These are phyloP conservation scores for Yamadazyma takamatsuzukensis DNA, from an alignment of 805 yeast species.

Conservation along the genomic window DNA sequence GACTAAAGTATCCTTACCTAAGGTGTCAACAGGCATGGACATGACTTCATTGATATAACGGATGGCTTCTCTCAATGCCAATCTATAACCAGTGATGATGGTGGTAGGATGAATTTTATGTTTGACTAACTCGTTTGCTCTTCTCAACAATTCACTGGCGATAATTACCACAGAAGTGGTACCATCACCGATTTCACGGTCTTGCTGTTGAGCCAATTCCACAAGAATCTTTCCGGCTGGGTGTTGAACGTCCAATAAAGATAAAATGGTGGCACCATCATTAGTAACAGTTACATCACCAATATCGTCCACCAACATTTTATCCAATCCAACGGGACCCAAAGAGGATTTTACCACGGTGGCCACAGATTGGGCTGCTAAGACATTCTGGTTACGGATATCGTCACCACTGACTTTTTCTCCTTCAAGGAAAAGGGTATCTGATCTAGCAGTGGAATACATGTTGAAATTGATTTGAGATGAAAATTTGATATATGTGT, in stretches of 20 bases:
- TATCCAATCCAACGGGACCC: conserved; percentile 98
- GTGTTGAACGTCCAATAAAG: conserved; percentile 91
- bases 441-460: conserved; percentile 81
- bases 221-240: conserved; percentile 98
- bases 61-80: conserved; percentile 88
- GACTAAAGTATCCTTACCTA: conserved; percentile 80
- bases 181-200: conserved; percentile 97
- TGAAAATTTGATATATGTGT: too few relatives aligned
- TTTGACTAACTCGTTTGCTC: conserved; percentile 91
- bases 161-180: conserved; percentile 96
- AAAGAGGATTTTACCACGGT: conserved; percentile 85
- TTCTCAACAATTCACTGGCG: conserved; percentile 85
- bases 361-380: conserved; percentile 87
- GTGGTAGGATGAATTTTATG: conserved; percentile 97
- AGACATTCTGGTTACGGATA: conserved; percentile 90
- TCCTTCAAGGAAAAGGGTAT: conserved; percentile 92
- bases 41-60: conserved; percentile 82
- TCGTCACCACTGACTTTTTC: conserved; percentile 96
- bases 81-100: conserved; percentile 91
- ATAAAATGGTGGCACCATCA: conserved; percentile 96
- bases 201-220: conserved; percentile 97
- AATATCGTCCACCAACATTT: conserved; percentile 97
- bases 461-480: too few relatives aligned
- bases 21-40: conserved; percentile 70
- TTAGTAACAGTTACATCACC: conserved; percentile 98